phyloP scores from a whole-genome alignment of 2,329 filamentous ascomycete genomes.

The Fusarium decemcellulare region DNA sequence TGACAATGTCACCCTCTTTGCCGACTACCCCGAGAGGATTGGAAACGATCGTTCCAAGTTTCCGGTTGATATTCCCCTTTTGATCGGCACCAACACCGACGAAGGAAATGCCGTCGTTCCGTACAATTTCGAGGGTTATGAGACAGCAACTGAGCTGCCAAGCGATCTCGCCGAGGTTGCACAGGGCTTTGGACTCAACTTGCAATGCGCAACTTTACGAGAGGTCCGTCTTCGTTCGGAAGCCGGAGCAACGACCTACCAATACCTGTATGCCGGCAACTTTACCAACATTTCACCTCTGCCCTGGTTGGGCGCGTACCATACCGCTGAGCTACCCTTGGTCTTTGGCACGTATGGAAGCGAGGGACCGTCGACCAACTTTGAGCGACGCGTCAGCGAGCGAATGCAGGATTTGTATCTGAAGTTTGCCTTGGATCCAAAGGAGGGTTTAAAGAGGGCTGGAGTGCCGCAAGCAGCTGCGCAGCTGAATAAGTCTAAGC shows the following conservation, averaged over 20 bases:
- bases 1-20: constrained; percentile 31
- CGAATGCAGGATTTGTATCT: constrained; percentile 38
- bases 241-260: constrained; percentile 29
- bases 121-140: constrained; percentile 22
- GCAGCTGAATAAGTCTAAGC: background rate
- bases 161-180: constrained; percentile 12
- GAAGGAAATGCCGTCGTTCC: constrained; percentile 36
- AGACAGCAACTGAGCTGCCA: constrained; percentile 31
- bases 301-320: constrained; percentile 36
- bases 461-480: constrained; percentile 11
- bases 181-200: constrained; percentile 18
- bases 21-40: constrained; percentile 23
- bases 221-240: constrained; percentile 22
- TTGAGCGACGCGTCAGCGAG: constrained; percentile 26
- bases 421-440: constrained; percentile 25
- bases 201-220: constrained; percentile 33
- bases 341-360: constrained; percentile 26
- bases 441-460: constrained; percentile 5
- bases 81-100: constrained; percentile 37
- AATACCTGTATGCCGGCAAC: constrained; percentile 38
- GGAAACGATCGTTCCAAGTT: background rate
- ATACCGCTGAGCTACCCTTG: constrained; percentile 34
- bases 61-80: constrained; percentile 4
- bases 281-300: constrained; percentile 40
- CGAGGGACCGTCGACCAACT: constrained; percentile 20